These are phyloP conservation scores for Candolleomyces efflorescens DNA, from an alignment of 768 basidiomycete species.

Conservation along the genomic window DNA sequence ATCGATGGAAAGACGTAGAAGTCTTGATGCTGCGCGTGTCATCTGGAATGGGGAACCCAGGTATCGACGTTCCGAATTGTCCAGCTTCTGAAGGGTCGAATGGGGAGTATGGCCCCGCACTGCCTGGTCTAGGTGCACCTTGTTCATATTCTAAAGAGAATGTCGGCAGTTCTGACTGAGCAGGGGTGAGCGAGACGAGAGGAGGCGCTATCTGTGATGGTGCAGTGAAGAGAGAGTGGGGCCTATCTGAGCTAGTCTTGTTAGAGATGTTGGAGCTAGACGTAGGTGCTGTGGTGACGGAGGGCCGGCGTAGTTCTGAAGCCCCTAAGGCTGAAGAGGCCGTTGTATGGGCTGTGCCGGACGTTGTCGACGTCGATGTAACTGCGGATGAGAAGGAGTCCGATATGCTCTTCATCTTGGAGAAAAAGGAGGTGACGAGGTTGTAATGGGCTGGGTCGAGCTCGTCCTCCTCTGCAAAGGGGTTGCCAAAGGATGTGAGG, in stretches of 20 bases:
- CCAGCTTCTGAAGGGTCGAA: conserved; percentile 54
- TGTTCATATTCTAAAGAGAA: conserved; percentile 63
- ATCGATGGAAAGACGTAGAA: conserved; percentile 62
- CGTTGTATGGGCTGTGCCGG: conserved; percentile 27
- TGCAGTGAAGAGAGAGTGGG: conserved; percentile 50
- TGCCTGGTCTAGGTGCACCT: conserved; percentile 45
- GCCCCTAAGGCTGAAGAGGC: conserved; percentile 19
- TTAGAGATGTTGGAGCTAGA: conserved; percentile 45
- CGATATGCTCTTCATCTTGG: conserved; percentile 75
- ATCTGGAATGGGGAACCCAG: conserved; percentile 90
- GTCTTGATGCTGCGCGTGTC: conserved; percentile 87
- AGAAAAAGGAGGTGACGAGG: conserved; percentile 75
- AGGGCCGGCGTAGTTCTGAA: conserved; percentile 57
- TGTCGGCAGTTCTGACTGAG: conserved; percentile 72
- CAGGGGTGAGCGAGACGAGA: conserved; percentile 80
- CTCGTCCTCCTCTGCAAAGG: conserved; percentile 91
- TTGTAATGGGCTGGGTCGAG: conserved; percentile 85
- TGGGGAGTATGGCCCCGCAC: conserved; percentile 46
- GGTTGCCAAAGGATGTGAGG: conserved; percentile 78
- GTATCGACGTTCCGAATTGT: conserved; percentile 71
- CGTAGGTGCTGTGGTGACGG: conserved; percentile 40
- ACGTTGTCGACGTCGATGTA: conserved; percentile 32
- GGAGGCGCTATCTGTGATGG: conserved; percentile 70
- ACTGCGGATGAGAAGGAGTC: conserved; percentile 57
- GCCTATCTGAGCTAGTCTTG: conserved; percentile 51